Base-by-base conservation (phyloP, 1,284 basidiomycete genomes). In the Phylloporus gajari region DNA sequence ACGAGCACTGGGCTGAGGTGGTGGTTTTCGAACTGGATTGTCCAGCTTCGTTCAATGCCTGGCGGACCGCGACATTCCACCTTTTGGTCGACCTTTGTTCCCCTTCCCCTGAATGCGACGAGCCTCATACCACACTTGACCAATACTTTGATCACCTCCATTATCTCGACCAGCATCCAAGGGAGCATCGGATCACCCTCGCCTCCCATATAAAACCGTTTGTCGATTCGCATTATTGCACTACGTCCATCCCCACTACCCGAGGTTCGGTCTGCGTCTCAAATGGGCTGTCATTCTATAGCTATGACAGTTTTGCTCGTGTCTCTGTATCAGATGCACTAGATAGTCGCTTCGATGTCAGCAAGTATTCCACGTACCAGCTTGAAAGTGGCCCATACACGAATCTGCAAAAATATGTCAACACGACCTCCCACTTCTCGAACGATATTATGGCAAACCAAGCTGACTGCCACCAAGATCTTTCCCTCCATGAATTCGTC, bases 1-100 rank as follows among this genome's bases (percentile, higher is more conserved):
- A 42, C 42, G 15, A 42, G 42, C 42, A 42, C 42, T 42, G 42
- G 1, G 83, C 82, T 0, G 75, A 83, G 65, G 73, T 71, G 1
- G 81, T 83, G 0, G 79, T 90, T 0, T 90, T 91, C 64, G 89
- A 90, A 68, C 71, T 89, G 3, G 67, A 74, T 6, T 83, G 83
- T 61, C 89, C 89, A 0, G 38, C 71, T 0, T 72, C 75, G 0
- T 87, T 88, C 70, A 72, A 78, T 6, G 77, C 82, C 46, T 90
- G 89, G 89, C 81, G 89, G 23, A 76, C 76, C 3, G 78, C 75
- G 6, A 89, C 88, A 1, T 85, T 84, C 63, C 66, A 73, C 12
- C 74, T 90, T 58, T 77, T 86, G 19, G 73, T 78, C 21, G 82
- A 84, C 48, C 68, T 85, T 3, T 83, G 81, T 64, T 75, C 79